Percentiles rank a stretch among this genome's conserved stretches.
These are phyloP conservation scores for Ceratobasidium sp. DNA, from an alignment of 1,284 basidiomycete genomes.

Conservation along the genomic window DNA sequence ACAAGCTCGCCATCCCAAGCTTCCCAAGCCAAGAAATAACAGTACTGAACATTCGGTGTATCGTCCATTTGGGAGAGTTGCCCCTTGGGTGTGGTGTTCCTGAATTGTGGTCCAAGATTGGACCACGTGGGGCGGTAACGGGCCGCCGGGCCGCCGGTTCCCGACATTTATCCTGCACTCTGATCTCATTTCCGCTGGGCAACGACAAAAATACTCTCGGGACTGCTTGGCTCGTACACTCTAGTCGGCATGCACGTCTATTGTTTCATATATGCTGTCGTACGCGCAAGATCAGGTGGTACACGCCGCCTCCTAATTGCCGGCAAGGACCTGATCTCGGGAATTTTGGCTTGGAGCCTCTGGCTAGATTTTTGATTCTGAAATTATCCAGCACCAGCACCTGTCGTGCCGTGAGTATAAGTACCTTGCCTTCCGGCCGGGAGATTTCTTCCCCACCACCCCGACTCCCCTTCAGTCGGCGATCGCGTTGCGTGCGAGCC, in stretches of 20 bases:
- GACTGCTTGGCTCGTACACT: slow-evolving; percentile 18
- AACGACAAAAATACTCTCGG: slow-evolving; percentile 34
- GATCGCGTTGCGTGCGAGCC: slow-evolving; percentile 26
- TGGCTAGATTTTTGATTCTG: slow-evolving; percentile 7
- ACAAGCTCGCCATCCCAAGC: background rate
- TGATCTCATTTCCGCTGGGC: slow-evolving; percentile 22
- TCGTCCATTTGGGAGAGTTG: background rate
- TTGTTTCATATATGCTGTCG: slow-evolving; percentile 8
- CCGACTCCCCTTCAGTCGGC: slow-evolving; percentile 27
- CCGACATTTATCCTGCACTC: slow-evolving; percentile 4
- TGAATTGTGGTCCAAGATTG: slow-evolving; percentile 29
- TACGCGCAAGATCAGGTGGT: slow-evolving; percentile 21
- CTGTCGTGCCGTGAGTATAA: slow-evolving; percentile 29
- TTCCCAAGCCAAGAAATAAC: slow-evolving; percentile 25
- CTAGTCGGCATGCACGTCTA: background rate
- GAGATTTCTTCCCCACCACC: slow-evolving; percentile 27
- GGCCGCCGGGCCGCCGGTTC: slow-evolving; percentile 35
- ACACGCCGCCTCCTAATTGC: background rate
- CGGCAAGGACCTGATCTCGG: slow-evolving; percentile 16
- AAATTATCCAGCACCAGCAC: slow-evolving; percentile 20
- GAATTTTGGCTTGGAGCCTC: slow-evolving; percentile 13
- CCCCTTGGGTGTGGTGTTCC: slow-evolving; percentile 13
- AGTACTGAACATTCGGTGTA: background rate
- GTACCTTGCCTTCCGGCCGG: slow-evolving; percentile 24
- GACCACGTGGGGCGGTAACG: slow-evolving; percentile 35